phyloP scores from a whole-genome alignment of 371 early-diverging fungal genomes.

The Haplosporangium sp. region DNA sequence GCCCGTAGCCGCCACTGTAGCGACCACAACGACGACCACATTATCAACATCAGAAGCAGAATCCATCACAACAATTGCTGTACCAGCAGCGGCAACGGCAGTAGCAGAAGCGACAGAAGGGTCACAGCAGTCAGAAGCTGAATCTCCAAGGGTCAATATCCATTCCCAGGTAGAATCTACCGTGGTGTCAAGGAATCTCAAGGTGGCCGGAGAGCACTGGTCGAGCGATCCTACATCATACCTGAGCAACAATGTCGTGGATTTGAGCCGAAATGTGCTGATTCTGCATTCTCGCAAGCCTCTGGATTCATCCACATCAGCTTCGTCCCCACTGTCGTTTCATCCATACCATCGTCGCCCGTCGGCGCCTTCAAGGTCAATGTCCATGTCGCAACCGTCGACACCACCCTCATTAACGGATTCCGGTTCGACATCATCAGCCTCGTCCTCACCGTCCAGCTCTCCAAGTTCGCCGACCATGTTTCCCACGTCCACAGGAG shows the following conservation, averaged over 20 bases:
- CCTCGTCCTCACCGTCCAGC: slow-evolving; percentile 40
- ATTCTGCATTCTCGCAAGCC: slow-evolving; percentile 52
- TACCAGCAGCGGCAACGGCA: slow-evolving; percentile 1
- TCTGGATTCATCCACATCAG: slow-evolving; percentile 15
- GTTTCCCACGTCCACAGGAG: slow-evolving; percentile 11
- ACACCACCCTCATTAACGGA: slow-evolving; percentile 36
- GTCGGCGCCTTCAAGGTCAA: slow-evolving; percentile 24
- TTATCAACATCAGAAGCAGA: slow-evolving; percentile 1
- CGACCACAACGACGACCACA: neutral
- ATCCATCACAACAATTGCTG: slow-evolving; percentile 2
- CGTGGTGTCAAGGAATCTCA: slow-evolving; percentile 10
- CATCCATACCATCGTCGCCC: slow-evolving; percentile 20
- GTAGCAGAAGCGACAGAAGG: slow-evolving; percentile 6
- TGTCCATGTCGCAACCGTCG: slow-evolving; percentile 34
- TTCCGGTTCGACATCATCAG: slow-evolving; percentile 33
- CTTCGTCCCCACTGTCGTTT: slow-evolving; percentile 11
- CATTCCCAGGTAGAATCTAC: slow-evolving; percentile 14
- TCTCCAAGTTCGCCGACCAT: slow-evolving; percentile 37
- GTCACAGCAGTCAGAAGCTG: neutral
- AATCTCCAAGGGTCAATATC: slow-evolving; percentile 1
- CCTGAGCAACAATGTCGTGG: slow-evolving; percentile 44
- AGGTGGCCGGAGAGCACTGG: slow-evolving; percentile 38
- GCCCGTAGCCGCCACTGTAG: neutral
- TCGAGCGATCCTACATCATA: slow-evolving; percentile 50
- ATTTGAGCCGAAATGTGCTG: slow-evolving; percentile 47